Conservation (phyloP, 2,329 filamentous ascomycete genomes). For the Phyllosticta capitalensis region DNA sequence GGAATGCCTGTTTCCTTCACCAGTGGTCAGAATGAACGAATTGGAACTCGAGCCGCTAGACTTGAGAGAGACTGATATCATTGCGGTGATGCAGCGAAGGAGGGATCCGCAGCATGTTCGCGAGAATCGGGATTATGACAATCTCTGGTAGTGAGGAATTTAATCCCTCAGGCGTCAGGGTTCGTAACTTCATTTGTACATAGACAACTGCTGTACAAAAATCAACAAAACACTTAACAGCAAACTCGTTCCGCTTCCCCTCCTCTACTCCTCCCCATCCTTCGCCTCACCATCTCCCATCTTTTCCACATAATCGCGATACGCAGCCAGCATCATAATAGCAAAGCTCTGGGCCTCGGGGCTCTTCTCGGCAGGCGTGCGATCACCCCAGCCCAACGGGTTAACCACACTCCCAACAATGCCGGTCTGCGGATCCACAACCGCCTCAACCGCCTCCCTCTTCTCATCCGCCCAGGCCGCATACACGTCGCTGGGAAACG, state of each 20-base stretch:
- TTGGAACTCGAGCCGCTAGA: no score
- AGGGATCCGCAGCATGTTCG: no score
- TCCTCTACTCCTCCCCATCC: background rate
- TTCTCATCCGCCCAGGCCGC: slow-evolving; percentile 36
- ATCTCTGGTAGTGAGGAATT: no score
- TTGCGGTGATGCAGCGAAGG: no score
- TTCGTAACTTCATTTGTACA: background rate
- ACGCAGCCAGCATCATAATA: slow-evolving; percentile 34
- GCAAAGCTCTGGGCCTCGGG: slow-evolving; percentile 38
- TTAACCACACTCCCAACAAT: slow-evolving; percentile 34
- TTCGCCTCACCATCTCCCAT: no score
- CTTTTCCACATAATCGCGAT: slow-evolving; percentile 15
- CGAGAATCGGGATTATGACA: no score
- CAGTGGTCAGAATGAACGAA: no score
- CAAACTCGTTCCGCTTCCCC: background rate
- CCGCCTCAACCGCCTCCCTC: slow-evolving; percentile 25
- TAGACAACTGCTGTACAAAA: no score
- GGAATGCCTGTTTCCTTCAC: no score
- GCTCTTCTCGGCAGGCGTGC: slow-evolving; percentile 21
- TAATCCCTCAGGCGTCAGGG: background rate
- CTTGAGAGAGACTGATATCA: no score
- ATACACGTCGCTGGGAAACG: slow-evolving; percentile 27
- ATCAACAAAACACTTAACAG: no score
- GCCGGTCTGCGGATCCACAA: slow-evolving; percentile 28
- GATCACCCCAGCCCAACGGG: slow-evolving; percentile 30